Base-by-base conservation (phyloP, 108 stramenopile genomes). In the Skeletonema grethae region DNA sequence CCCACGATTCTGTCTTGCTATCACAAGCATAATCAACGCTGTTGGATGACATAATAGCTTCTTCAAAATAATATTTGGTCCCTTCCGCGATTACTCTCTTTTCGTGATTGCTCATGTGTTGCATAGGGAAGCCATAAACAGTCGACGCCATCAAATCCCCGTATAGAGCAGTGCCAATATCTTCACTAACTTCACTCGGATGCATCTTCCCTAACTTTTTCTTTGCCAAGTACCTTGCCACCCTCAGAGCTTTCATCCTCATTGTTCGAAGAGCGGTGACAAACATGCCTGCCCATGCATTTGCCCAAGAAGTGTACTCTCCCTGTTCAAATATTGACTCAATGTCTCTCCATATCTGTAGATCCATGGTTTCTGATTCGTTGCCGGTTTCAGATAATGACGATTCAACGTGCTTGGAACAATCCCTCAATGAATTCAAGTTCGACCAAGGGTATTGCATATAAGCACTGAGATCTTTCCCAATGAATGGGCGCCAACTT, bases 221-320 rank as follows among this genome's bases (percentile, higher is more conserved):
- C 77, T 63, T 77, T 12, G 74, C 67, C 39, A 75, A 65, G 41
- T 75, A 62, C 83, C 74, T 29, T 80, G 85, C 61, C 20, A 90
- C 69, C 31, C 66, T 83, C 8, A 92, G 68, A 15, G 90, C 85
- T 25, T 86, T 76, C 34, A 80, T 20, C 38, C 86, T 72, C 62
- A 95, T 81, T 61, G 58, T 82, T 61, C 84, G 67, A 11, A 92
- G 71, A 8, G 95, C 87, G 4, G 62, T 66, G 11, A 95, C 87
- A 59, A 92, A 92, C 50, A 95, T 78, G 4, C 91, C 90, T 50
- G 90, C 94, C 90, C 94, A 95, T n/a, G 85, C 79, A 22, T 90
- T 80, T 61, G 87, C 89, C 90, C 91, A 93, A 18, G 59, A 65
- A 29, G 80, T 69, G 28, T 75, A 86, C 32, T 90, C 69, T n/a